Base-by-base conservation (phyloP, 352 stramenopile genomes). In the Phytophthora fragariaefolia region DNA sequence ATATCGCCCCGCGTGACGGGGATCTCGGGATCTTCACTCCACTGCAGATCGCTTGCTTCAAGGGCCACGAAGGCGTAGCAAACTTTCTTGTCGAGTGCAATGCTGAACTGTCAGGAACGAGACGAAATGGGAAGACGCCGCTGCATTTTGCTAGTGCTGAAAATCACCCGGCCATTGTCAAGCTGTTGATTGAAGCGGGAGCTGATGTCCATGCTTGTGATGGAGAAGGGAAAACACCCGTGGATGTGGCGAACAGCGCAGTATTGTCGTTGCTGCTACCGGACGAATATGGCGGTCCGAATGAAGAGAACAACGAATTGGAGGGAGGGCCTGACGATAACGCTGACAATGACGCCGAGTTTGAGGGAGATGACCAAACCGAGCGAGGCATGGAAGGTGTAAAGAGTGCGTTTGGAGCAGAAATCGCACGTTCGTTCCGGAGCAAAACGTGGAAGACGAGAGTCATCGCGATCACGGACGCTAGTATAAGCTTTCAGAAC, bases 31-130 rank as follows among this genome's bases (percentile, higher is more conserved):
- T 91, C 23, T 95, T 93, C 64, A 92, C 87, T 20, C 85, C 87
- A 12, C 58, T 95, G 24, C 85, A 95, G 61, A 92, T 92, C 32
- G 85, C 87, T 8, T 82, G 80, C 50, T 93, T 93, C 69, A 83
- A 83, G 27, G 87, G 87, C 22, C 80, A 92, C 56, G 77, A 88
- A 53, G 76, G 71, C 6, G 62, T 93, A 17, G 80, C 87, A 17
- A 90, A 87, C 24, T 95, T 95, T 65, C 61, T 93, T 2, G 82
- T 93, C 8, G 87, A 95, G 47, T 95, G 85, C 72, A 95, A 95
- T 36, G 87, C 87, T 0, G 82, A 91, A 26, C 50, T 95, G 6
- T 81, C 76, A 0, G 87, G 85, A 3, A 88, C 83, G 1, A 57
- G 80, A 1, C 66, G 83, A 1, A 92, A 95, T 56, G 82, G 82